Evolutionary conservation across 352 stramenopile species (phyloP), one percentile per base, ranked within the genome.

Genomic region (Peronospora belbahrii): DNA sequence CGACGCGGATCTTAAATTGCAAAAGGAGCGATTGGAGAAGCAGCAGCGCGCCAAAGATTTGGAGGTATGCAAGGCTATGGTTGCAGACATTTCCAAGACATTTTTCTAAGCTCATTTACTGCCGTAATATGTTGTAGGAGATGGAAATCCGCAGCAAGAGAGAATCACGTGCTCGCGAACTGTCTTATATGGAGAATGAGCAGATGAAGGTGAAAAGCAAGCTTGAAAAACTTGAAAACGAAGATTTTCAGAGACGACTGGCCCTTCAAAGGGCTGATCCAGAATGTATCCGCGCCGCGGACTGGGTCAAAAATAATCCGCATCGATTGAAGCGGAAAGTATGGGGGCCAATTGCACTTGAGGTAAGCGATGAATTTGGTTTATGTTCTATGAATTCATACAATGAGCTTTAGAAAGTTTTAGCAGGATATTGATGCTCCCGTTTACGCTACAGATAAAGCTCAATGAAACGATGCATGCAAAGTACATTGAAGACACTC

Each of bases 401-500:
- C n/a, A n/a, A n/a, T n/a, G n/a, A n/a, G n/a, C n/a, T n/a, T n/a
- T n/a, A n/a, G n/a, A n/a, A n/a, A n/a, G n/a, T n/a, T n/a, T 0
- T 33, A 6, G 27, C 27, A 33, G 0, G 14, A 6, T 23, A 39
- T 17, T 6, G 14, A 28, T 28, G 17, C 28, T 28, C 3, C 7
- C 17, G 1, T 31, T 19, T 19, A n/a, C 5, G 13, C 10, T 28
- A 36, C 44, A 83, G 65, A 85, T 94, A 61, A 78, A 88, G 52
- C 66, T 94, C 2, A 82, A 83, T 36, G 75, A 91, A 38, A 54
- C 67, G 6, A 74, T 85, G 1, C 74, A 93, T 32, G 81, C 83
- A 0, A 87, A 93, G 34, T 94, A 88, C 35, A 59, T 94, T 3
- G 83, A 94, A 59, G 77, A 89, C 36, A 89, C 73, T 6, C 54